Conservation (phyloP, 306 rosid genomes). For the Comarum palustre region DNA sequence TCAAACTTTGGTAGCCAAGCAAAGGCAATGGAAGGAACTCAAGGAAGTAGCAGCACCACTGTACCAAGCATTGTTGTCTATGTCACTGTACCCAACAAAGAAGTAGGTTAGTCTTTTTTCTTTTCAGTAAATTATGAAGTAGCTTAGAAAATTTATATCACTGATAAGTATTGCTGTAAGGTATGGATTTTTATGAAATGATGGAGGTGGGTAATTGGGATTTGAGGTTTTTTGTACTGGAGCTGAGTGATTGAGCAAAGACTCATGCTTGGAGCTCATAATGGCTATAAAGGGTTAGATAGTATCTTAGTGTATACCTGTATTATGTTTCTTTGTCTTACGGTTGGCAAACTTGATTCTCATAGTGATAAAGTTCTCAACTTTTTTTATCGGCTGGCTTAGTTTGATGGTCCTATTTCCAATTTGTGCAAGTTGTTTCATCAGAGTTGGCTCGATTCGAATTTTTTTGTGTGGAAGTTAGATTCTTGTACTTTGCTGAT, state of each 20-base stretch:
- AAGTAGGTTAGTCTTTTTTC: conserved; percentile 51
- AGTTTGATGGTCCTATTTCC: not conserved
- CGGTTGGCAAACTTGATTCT: not conserved
- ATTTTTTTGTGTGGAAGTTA: not conserved
- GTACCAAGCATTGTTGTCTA: conserved; percentile 90
- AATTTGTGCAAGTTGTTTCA: not conserved
- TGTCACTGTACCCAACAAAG: conserved; percentile 90
- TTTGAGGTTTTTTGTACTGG: not conserved
- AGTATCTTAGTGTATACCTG: not conserved
- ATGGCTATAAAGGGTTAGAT: not conserved
- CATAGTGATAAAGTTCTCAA: not conserved
- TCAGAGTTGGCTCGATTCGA: not conserved
- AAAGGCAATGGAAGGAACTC: conserved; percentile 57
- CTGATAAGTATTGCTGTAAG: not conserved
- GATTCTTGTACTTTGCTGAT: not conserved
- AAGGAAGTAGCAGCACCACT: conserved; percentile 30
- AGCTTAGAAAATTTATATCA: not conserved
- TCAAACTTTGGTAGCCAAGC: conserved; percentile 48
- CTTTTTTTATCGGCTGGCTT: not conserved
- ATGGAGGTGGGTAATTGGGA: not conserved
- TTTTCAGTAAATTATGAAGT: too few species aligned
- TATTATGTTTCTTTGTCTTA: not conserved
- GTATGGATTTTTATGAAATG: not conserved
- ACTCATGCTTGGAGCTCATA: not conserved
- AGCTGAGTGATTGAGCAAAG: not conserved